Base-by-base conservation (phyloP, 1,284 basidiomycete species). In the Leccinum subfulvum region DNA sequence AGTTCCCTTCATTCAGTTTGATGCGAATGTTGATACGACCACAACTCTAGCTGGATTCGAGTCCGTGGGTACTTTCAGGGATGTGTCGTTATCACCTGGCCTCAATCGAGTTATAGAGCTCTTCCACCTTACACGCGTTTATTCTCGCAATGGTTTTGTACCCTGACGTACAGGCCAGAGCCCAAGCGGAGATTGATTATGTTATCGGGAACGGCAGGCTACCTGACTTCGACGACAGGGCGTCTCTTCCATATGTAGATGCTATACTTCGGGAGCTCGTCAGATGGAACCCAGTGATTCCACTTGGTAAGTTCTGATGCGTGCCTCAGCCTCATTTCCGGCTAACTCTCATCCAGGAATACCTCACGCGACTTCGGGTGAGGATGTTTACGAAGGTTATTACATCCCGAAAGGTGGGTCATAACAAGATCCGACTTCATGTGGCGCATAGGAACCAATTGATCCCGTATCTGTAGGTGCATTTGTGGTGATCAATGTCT, bases 111-210 rank as follows among this genome's bases (percentile, higher is more conserved):
- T 6, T 52, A 10, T 49, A 74, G 70, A 74, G 64, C 7, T 65
- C 69, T 35, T 75, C 76, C 13, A 68, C 67, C 0, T 55, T 75
- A 14, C 70, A 67, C 57, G 53, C 62, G 4, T 76, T 76, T 39
- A 62, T 78, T 56, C 67, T 80, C 44, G 79, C 78, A 1, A 78
- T 80, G 77, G 59, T 78, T 2, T 69, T 75, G 41, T 71, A 75
- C 60, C 79, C 78, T 1, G 71, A 77, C 1, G 72, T 74, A 18
- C 77, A 78, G 62, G 65, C 68, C 0, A 73, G 70, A 44, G 73
- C 71, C 0, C 73, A 73, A 55, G 67, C 65, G 26, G 78, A 79
- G 53, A 69, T 79, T 23, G 76, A 78, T 64, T 62, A 66, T n/a
- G 69, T 73, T n/a, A 63, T 74, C 33, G 70, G 70, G 4, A 68